Conservation (phyloP, 352 stramenopile genomes). For the Pythium biforme region DNA sequence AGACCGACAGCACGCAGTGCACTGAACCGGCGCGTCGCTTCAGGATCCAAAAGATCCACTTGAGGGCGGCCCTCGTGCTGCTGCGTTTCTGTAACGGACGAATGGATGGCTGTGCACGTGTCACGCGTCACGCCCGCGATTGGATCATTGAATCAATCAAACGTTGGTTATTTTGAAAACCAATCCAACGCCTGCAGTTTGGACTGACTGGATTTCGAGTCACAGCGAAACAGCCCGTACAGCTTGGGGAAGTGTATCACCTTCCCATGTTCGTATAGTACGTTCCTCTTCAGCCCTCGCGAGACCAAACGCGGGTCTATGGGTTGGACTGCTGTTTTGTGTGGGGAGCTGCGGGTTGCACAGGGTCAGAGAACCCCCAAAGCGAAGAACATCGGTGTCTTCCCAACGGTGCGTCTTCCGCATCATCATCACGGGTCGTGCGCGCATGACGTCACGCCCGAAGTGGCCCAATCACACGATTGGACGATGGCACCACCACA, state of each 20-base stretch:
- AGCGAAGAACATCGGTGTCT: no score
- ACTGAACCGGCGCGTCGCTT: conserved; percentile 2
- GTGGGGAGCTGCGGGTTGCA: no score
- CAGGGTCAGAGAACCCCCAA: no score
- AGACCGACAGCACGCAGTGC: background rate
- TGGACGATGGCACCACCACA: background rate
- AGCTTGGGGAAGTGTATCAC: no score
- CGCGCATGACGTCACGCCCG: background rate
- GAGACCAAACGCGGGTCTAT: no score
- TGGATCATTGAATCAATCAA: background rate
- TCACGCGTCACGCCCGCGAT: conserved; percentile 2
- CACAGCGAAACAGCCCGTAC: no score
- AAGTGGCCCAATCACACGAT: background rate
- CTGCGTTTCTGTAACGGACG: background rate
- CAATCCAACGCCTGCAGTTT: background rate
- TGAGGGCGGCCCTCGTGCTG: background rate
- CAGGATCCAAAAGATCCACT: background rate
- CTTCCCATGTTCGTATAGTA: no score
- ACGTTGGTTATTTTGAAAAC: background rate
- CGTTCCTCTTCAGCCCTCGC: no score
- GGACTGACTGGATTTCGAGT: no score
- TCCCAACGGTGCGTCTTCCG: no score
- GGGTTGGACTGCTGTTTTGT: no score
- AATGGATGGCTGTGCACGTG: conserved; percentile 5
- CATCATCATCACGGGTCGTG: background rate